Percentiles rank a stretch among this genome's conserved stretches.
Conservation (phyloP, 2,329 filamentous ascomycete genomes). For the Stachybotrys chlorohalonatus region DNA sequence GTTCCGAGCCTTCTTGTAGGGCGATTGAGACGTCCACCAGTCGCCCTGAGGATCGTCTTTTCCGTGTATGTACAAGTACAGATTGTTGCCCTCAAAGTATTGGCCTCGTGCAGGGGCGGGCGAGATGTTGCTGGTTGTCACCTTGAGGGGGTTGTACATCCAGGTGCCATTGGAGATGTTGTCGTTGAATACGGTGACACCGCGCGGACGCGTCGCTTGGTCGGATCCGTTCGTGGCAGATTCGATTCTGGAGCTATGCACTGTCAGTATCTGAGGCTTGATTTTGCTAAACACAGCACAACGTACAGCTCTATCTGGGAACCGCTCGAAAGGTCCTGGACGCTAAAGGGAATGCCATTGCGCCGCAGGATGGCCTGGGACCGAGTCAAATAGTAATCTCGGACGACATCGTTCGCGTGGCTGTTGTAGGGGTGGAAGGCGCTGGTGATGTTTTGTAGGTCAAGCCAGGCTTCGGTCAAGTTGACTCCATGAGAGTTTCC, state of each 20-base stretch:
- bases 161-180: constrained; percentile 69
- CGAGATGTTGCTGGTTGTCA: constrained; percentile 8
- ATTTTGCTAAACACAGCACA: no score
- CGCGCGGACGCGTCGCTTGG: constrained; percentile 6
- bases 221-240: not conserved
- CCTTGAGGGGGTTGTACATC: constrained; percentile 13
- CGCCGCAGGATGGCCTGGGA: constrained; percentile 59
- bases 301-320: not conserved
- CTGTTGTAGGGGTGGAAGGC: constrained; percentile 86
- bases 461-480: constrained; percentile 76
- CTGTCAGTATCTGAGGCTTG: no score
- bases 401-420: constrained; percentile 69
- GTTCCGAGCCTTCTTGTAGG: constrained; percentile 37
- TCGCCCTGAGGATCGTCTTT: constrained; percentile 60
- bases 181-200: constrained; percentile 69
- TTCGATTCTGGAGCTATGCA: not conserved
- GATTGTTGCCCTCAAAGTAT: constrained; percentile 90
- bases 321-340: constrained; percentile 1
- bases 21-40: constrained; percentile 55
- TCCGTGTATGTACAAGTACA: constrained; percentile 85
- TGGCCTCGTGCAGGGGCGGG: constrained; percentile 34
- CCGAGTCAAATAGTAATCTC: constrained; percentile 64
- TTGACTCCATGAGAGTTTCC: constrained; percentile 55
- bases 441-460: constrained; percentile 66
- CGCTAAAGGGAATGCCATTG: constrained; percentile 43